Evolutionary conservation across 2,329 filamentous ascomycete genomes (phyloP).

Genomic region (Onygena corvina): DNA sequence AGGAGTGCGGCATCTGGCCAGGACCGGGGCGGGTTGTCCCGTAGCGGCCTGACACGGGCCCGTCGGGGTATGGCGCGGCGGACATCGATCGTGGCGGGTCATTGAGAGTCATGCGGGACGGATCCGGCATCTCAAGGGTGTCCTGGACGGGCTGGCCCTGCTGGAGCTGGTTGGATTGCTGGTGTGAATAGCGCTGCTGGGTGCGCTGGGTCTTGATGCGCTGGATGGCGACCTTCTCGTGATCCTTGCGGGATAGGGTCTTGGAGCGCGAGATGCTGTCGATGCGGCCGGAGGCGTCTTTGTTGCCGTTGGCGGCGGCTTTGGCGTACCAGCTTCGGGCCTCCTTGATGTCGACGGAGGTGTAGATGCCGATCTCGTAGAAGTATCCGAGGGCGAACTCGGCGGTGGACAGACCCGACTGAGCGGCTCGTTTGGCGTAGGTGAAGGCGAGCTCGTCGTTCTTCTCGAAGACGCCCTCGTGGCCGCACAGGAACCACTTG

Average conservation of each 20-base stretch:
- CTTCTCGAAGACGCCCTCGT: slow-evolving; percentile 83
- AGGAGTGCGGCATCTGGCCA: slow-evolving; percentile 16
- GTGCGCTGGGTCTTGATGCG: slow-evolving; percentile 74
- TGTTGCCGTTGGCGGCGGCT: slow-evolving; percentile 81
- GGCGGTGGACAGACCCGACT: slow-evolving; percentile 69
- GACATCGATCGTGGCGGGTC: slow-evolving; percentile 21
- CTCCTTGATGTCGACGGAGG: slow-evolving; percentile 68
- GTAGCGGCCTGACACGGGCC: slow-evolving; percentile 21
- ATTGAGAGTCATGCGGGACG: slow-evolving; percentile 33
- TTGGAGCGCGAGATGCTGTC: slow-evolving; percentile 74
- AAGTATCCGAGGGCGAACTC: slow-evolving; percentile 98
- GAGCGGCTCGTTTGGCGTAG: slow-evolving; percentile 78
- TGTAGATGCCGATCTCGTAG: slow-evolving; percentile 88
- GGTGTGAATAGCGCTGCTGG: slow-evolving; percentile 15
- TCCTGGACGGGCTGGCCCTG: slow-evolving; percentile 32
- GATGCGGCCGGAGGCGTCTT: slow-evolving; percentile 69
- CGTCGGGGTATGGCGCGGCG: slow-evolving; percentile 35
- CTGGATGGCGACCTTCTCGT: slow-evolving; percentile 80
- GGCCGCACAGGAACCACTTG: slow-evolving; percentile 96
- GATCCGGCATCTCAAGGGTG: slow-evolving; percentile 39
- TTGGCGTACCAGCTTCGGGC: slow-evolving; percentile 83
- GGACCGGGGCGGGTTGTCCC: slow-evolving; percentile 21
- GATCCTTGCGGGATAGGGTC: slow-evolving; percentile 76
- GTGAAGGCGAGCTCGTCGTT: slow-evolving; percentile 88
- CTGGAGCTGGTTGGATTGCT: slow-evolving; percentile 18